Base-by-base conservation (phyloP, 768 basidiomycete genomes). In the Psilocybe tampanensis region DNA sequence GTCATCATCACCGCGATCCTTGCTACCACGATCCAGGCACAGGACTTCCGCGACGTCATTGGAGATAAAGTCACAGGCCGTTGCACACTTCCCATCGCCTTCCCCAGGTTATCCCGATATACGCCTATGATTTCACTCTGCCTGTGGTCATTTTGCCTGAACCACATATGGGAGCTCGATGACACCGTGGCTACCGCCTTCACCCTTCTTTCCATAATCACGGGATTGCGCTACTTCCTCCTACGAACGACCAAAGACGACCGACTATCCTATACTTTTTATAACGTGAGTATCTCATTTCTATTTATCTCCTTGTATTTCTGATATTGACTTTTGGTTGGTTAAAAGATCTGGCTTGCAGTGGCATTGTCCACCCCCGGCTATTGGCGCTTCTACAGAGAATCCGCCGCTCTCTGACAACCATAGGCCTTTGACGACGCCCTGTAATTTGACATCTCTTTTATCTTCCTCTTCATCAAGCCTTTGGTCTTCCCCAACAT, bases 21-120 rank as follows among this genome's bases (percentile, higher is more conserved):
- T 33, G 63, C 74, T 2, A 79, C 80, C 0, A 82, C 80, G 0
- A 66, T 80, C 12, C 80, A 81, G 45, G 73, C 76, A 2, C 78
- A 81, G 64, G 81, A 82, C 56, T 82, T 79, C 60, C 74, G 74
- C 47, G 81, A 82, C 49, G 64, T 71, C 6, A 64, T 65, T 19
- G 80, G 81, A 0, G 81, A 82, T 53, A 64, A 66, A 4, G 44
- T 67, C 23, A 68, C 72, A 1, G 76, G 79, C 2, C 72, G 81
- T 2, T 45, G 64, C 2, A 82, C 80, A 0, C 61, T 82, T 13
- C 80, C 81, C 3, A 76, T 82, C 55, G 69, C 72, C 22, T 73
- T 74, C 56, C 81, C 81, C 2, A 53, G 51, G 7, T 45, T 70
- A 6, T 64, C 71, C 15, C 67, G 74, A 4, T 59, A 58, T 19